phyloP scores from a whole-genome alignment of 1,284 basidiomycete genomes.

The Pseudozyma sp. region DNA sequence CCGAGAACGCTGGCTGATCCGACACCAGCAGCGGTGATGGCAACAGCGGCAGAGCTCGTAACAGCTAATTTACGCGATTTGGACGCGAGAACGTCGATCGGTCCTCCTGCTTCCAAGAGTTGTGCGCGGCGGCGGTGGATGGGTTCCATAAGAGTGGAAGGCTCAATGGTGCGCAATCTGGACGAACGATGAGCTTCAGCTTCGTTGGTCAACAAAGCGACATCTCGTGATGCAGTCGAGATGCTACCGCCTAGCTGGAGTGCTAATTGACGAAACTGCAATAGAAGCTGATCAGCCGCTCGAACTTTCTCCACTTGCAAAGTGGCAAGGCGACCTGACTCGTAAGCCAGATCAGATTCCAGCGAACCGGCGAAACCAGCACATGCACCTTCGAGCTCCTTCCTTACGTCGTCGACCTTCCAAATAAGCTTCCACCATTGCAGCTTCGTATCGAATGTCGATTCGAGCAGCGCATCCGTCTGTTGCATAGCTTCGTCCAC shows the following conservation, averaged over 20 bases:
- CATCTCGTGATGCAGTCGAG: conserved; percentile 19
- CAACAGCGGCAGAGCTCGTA: conserved; percentile 33
- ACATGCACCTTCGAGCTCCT: conserved; percentile 54
- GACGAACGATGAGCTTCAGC: conserved; percentile 40
- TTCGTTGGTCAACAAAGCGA: conserved; percentile 47
- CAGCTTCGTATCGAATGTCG: conserved; percentile 47
- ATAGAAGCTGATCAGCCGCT: conserved; percentile 29
- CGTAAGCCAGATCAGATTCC: conserved; percentile 55
- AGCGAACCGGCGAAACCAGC: conserved; percentile 54
- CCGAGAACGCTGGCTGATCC: conserved; percentile 46
- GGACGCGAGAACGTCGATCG: conserved; percentile 47
- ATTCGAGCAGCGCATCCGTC: conserved; percentile 42
- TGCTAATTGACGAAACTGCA: conserved; percentile 28
- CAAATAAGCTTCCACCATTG: conserved; percentile 64
- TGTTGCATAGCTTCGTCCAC: conserved; percentile 32
- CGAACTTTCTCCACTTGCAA: conserved; percentile 27
- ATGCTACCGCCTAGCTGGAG: conserved; percentile 20
- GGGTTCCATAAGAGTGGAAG: conserved; percentile 50
- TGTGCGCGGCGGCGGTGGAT: conserved; percentile 51
- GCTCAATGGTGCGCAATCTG: conserved; percentile 40
- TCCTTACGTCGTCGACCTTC: conserved; percentile 62
- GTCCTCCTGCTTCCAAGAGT: conserved; percentile 47
- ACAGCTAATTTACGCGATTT: conserved; percentile 50
- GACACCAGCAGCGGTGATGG: conserved; percentile 36
- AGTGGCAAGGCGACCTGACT: conserved; percentile 50